Evolutionary conservation across 139 green algal genomes (phyloP).

Genomic region (Chlamydomonas incerta): DNA sequence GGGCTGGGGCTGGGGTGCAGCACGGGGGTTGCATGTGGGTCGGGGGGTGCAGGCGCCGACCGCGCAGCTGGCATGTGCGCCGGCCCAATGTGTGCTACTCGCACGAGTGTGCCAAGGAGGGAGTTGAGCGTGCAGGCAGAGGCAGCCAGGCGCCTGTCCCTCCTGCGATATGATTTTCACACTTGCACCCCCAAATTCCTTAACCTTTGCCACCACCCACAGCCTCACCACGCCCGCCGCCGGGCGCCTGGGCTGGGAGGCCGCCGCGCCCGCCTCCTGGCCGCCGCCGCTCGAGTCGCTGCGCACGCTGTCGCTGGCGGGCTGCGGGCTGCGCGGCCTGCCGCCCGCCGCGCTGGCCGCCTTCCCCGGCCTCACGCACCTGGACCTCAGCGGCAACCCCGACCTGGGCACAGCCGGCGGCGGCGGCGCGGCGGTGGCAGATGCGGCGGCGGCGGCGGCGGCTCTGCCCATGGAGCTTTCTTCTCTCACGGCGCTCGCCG

Average conservation of each 20-base stretch:
- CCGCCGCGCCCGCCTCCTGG: background rate
- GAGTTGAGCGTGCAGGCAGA: no score
- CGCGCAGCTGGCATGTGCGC: no score
- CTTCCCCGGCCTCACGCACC: background rate
- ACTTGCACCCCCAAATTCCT: no score
- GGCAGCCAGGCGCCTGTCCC: no score
- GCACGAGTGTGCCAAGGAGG: no score
- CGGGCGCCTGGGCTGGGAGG: constrained; percentile 1
- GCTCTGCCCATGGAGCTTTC: background rate
- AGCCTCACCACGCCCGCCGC: background rate
- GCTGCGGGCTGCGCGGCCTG: constrained; percentile 2
- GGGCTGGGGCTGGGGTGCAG: no score
- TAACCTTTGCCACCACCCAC: no score
- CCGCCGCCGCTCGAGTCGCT: background rate
- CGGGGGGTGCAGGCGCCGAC: no score
- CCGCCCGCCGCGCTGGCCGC: background rate
- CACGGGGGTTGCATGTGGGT: no score
- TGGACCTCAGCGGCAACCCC: constrained; percentile 22
- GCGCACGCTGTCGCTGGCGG: background rate
- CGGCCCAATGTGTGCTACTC: no score
- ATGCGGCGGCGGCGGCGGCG: background rate
- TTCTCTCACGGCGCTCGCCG: background rate
- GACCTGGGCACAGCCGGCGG: background rate
- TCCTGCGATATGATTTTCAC: no score
- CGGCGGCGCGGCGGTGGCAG: background rate